Base-by-base conservation (phyloP, 805 yeast species). In the Wickerhamiella domercqiae region DNA sequence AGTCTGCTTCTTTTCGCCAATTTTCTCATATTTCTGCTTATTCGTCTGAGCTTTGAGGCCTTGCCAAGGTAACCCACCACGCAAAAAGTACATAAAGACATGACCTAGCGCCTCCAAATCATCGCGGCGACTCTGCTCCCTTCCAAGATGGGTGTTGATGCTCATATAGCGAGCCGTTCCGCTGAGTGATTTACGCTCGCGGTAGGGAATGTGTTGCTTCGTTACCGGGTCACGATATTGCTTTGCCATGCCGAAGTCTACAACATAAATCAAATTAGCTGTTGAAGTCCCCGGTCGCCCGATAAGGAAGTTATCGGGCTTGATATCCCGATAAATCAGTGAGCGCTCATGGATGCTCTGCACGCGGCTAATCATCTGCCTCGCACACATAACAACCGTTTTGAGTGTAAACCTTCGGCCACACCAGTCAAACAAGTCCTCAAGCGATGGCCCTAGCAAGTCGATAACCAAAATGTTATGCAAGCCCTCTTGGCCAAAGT, bases 1-100 rank as follows among this genome's bases (percentile, higher is more conserved):
- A 35, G 93, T 74, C 73, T 86, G 74, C 60, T 87, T 87, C 66
- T 81, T 82, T 57, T 87, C 96, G 75, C 87, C 76, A 51, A 87
- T 90, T 44, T 95, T 72, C 62, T 87, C 96, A 61, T 87, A 87
- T 62, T 90, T 87, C 60, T 87, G 96, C 63, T 93, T 81, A 64
- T 87, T 87, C 13, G 95, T 83, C 19, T 87, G 90, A 29, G 97
- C 98, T 61, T 84, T 84, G 53, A 87, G 70, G 3, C 98, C 98
- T 62, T 87, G 98, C 98, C 98, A 87, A 38, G 98, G 98, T 52
- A 87, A 71, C 14, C 93, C 79, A 32, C 98, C 97, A 41, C 94
- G 74, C 60, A 94, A 79, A 57, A 87, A 90, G 62, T 87, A 87
- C 50, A 87, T 81, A 50, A 90, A 68, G 38, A 87, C 96, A 56